phyloP scores from a whole-genome alignment of 306 rosid species.

The Fragaria nilgerrensis region DNA sequence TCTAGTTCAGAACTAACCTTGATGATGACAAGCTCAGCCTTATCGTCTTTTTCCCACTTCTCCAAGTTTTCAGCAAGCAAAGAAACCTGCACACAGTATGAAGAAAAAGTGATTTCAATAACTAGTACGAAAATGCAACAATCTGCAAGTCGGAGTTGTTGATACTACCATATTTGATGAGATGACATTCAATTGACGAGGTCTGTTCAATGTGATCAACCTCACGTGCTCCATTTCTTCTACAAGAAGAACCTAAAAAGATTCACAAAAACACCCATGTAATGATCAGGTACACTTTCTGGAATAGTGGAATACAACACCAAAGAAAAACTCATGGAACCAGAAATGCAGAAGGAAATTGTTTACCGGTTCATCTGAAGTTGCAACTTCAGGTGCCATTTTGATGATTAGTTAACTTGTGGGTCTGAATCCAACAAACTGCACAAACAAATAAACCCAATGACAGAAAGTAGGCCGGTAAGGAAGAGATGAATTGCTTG shows the following conservation, averaged over 20 bases:
- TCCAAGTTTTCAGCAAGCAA: slow-evolving; percentile 72
- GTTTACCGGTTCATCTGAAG: slow-evolving; percentile 48
- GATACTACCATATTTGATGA: slow-evolving; percentile 60
- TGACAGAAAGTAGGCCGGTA: neutral
- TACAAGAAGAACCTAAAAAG: slow-evolving; percentile 67
- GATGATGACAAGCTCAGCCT: slow-evolving; percentile 66
- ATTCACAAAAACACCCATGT: slow-evolving; percentile 19
- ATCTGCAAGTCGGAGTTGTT: neutral
- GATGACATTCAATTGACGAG: slow-evolving; percentile 82
- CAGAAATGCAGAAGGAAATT: slow-evolving; percentile 7
- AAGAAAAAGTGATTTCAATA: neutral
- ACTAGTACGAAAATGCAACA: neutral
- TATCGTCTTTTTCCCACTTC: slow-evolving; percentile 82
- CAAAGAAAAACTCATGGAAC: neutral
- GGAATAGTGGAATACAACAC: neutral
- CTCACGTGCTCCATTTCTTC: slow-evolving; percentile 73
- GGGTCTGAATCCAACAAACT: slow-evolving; percentile 12
- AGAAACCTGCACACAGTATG: slow-evolving; percentile 54
- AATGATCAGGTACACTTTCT: neutral
- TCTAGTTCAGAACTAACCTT: slow-evolving; percentile 53
- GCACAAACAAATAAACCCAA: slow-evolving; percentile 18
- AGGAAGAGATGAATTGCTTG: neutral
- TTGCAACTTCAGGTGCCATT: slow-evolving; percentile 52
- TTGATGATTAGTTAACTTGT: neutral
- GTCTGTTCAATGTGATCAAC: slow-evolving; percentile 74